Percentiles rank a stretch among this genome's conserved stretches.
These are phyloP conservation scores for Boechera retrofracta DNA, from an alignment of 345 rosid genomes.

Conservation along the genomic window DNA sequence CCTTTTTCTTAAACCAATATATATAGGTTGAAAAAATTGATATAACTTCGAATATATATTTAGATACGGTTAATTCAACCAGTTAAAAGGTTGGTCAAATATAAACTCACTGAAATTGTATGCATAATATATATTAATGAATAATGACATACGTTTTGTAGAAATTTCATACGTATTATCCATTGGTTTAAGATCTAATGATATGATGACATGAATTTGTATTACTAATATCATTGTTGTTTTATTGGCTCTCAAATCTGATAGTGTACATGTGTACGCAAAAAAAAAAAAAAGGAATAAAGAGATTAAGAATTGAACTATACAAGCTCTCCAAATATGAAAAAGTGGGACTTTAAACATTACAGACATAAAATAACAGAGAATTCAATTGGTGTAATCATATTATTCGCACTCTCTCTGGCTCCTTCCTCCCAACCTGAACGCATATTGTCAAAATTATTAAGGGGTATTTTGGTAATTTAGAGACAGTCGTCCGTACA, in stretches of 20 bases:
- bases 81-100: neutral
- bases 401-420: slow-evolving; percentile 35
- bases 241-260: neutral
- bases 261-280: neutral
- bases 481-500: slow-evolving; percentile 21
- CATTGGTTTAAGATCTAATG: neutral
- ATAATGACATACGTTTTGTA: neutral
- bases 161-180: neutral
- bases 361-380: neutral
- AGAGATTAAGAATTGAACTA: slow-evolving; percentile 23
- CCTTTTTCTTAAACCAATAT: too few species aligned
- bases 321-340: slow-evolving; percentile 33
- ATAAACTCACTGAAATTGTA: neutral
- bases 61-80: neutral
- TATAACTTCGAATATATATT: too few species aligned
- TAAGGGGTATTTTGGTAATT: slow-evolving; percentile 19
- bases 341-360: slow-evolving; percentile 24
- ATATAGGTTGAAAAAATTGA: too few species aligned
- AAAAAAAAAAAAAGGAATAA: neutral
- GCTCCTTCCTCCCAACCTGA: slow-evolving; percentile 27
- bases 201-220: neutral
- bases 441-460: slow-evolving; percentile 29
- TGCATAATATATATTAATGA: neutral
- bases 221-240: neutral
- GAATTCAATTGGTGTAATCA: slow-evolving; percentile 42